phyloP scores from a whole-genome alignment of 345 rosid genomes.

The Arabis hirsuta region DNA sequence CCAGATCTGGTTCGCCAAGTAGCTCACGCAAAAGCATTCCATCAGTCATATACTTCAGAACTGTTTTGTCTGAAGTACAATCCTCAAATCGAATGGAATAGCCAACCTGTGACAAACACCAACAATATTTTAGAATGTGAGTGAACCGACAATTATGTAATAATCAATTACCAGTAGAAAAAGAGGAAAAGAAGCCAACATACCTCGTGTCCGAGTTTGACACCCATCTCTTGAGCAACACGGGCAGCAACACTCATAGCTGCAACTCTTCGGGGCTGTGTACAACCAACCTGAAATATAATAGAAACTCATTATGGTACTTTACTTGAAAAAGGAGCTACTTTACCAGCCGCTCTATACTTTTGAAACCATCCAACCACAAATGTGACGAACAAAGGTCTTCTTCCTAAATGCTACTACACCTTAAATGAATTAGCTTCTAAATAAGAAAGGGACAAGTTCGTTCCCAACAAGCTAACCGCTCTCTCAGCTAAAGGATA shows the following conservation, averaged over 20 bases:
- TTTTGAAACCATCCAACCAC: conserved; percentile 33
- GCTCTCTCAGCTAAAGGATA: conserved; percentile 4
- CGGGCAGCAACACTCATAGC: conserved; percentile 99
- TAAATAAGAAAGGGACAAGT: background rate
- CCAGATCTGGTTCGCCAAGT: conserved; percentile 91
- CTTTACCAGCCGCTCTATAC: conserved; percentile 10
- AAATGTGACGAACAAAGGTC: conserved; percentile 16
- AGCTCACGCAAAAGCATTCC: conserved; percentile 96
- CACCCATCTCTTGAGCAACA: conserved; percentile 98
- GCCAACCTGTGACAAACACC: conserved; percentile 66
- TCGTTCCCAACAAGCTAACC: conserved; percentile 11
- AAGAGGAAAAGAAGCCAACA: conserved; percentile 19
- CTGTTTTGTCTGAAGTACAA: conserved; percentile 94
- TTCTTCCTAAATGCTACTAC: conserved; percentile 2
- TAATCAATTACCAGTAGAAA: conserved; percentile 24
- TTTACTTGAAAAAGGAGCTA: conserved; percentile 16
- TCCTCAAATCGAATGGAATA: conserved; percentile 98
- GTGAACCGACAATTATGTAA: background rate
- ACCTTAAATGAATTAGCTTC: background rate
- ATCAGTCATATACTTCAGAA: conserved; percentile 95
- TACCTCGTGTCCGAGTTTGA: conserved; percentile 98
- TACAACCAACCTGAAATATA: conserved; percentile 79
- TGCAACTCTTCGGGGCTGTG: conserved; percentile 97
- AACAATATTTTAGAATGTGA: conserved; percentile 20
- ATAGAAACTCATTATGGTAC: background rate